Evolutionary conservation across 2,329 filamentous ascomycete genomes (phyloP), one percentile per base, ranked within the genome.

Genomic region (Verticillium albo-atrum): DNA sequence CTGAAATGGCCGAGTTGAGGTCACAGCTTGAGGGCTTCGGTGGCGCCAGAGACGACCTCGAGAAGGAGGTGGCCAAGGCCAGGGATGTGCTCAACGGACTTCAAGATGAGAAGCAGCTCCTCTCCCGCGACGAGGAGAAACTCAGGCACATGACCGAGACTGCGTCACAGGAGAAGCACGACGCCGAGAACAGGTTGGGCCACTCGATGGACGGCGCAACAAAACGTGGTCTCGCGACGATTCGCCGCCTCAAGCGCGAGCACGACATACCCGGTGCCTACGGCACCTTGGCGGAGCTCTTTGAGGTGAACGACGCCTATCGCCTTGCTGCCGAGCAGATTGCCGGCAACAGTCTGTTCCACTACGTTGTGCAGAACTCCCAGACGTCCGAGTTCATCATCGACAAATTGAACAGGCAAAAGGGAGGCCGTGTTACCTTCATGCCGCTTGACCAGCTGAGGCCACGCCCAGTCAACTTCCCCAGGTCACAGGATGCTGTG

Each of bases 361-460:
- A 99, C 74, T 97, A 97, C 65, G 88, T 99, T 12, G 94, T 98
- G 51, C 94, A 99, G 72, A 94, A 89, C 55, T 92, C 96, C 62
- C 86, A 90, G 47, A 97, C 93, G 0, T 92, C 93, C 1, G 92
- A 91, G 1, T 85, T 86, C 65, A 84, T 97, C 34, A 86, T 95
- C 51, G 89, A 94, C 65, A 84, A 87, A 15, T 80, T 99, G 28
- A 89, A 92, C 70, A 88, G 87, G 64, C 87, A 91, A 65, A 89
- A 87, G 62, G 89, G 90, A 17, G 95, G 95, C 14, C 86, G 95
- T 70, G 84, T 99, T 20, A 99, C 96, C 0, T 97, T 97, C 69
- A 94, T 98, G 83, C 95, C 95, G 0, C 80, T 99, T 23, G 94
- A 92, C 63, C 88, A 93, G 63, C 78, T 99, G 34, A 87, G 86